Conservation (phyloP, 768 basidiomycete genomes). For the Lyophyllum semitale region DNA sequence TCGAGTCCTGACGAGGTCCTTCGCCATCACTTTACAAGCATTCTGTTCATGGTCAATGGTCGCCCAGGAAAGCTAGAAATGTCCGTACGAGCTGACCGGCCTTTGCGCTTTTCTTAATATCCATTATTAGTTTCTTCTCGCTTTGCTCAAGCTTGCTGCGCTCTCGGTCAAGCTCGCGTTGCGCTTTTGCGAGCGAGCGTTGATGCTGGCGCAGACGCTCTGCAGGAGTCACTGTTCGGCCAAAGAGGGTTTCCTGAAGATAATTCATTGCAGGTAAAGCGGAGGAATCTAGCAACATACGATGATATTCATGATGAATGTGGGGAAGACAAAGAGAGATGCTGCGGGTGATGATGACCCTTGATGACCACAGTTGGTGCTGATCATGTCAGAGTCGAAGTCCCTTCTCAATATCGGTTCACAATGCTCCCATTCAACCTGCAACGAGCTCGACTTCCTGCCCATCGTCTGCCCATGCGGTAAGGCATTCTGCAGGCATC, state of each 20-base stretch:
- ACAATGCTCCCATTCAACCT: constrained; percentile 62
- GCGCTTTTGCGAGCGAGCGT: constrained; percentile 92
- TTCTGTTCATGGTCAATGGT: constrained; percentile 56
- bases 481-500: constrained; percentile 61
- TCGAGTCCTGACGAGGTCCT: constrained; percentile 94
- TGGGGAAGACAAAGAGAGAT: constrained; percentile 16
- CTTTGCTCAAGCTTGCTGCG: constrained; percentile 90
- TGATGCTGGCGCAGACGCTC: constrained; percentile 97
- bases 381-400: constrained; percentile 28
- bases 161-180: constrained; percentile 97
- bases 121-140: constrained; percentile 94
- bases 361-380: neutral
- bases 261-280: constrained; percentile 7
- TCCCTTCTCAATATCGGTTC: constrained; percentile 57
- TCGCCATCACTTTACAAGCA: constrained; percentile 99
- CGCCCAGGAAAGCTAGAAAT: constrained; percentile 6
- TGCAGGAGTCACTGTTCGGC: constrained; percentile 91
- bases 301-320: constrained; percentile 72
- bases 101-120: constrained; percentile 97
- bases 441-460: constrained; percentile 70
- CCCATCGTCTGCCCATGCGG: constrained; percentile 73
- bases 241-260: constrained; percentile 89
- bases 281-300: constrained; percentile 38
- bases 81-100: constrained; percentile 84
- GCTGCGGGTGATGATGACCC: constrained; percentile 7